A percentile compares a stretch with the other conserved stretches of the same genome.
Evolutionary conservation across 352 stramenopile species (phyloP).

Genomic region (Phytopythium kandeliae): DNA sequence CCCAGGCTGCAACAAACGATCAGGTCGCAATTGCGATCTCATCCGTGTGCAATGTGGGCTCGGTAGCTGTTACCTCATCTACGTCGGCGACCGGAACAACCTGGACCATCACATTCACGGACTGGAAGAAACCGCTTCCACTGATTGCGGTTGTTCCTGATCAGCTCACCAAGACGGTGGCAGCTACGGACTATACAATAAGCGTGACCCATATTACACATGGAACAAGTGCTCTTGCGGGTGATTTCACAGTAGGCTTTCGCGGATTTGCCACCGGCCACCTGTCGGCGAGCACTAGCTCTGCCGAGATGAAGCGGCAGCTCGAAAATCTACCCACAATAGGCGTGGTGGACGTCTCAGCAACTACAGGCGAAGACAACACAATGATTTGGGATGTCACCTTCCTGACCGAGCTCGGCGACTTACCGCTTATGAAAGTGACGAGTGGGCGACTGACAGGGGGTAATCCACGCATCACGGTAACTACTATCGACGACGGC

Average conservation of each 20-base stretch:
- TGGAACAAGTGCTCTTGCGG: constrained; percentile 46
- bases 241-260: constrained; percentile 83
- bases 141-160: constrained; percentile 50
- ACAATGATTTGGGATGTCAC: constrained; percentile 85
- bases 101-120: constrained; percentile 70
- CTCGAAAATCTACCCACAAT: constrained; percentile 88
- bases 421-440: constrained; percentile 89
- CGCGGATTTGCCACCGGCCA: constrained; percentile 68
- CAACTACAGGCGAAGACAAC: constrained; percentile 47
- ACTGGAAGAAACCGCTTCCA: constrained; percentile 37
- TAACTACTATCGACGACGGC: constrained; percentile 79
- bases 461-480: constrained; percentile 48
- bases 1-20: constrained; percentile 15
- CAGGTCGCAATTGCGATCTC: constrained; percentile 52
- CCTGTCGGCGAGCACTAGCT: constrained; percentile 40
- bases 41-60: constrained; percentile 37
- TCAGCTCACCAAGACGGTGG: constrained; percentile 48
- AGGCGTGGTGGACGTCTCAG: constrained; percentile 69
- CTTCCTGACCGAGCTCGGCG: constrained; percentile 91
- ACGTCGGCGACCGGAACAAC: constrained; percentile 34
- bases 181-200: constrained; percentile 38
- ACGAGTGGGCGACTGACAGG: constrained; percentile 87
- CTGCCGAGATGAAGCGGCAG: constrained; percentile 70
- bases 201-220: constrained; percentile 32
- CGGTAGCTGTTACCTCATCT: constrained; percentile 37